Evolutionary conservation across 768 basidiomycete genomes (phyloP), one percentile per base, ranked within the genome.

Genomic region (Saitozyma sp.): DNA sequence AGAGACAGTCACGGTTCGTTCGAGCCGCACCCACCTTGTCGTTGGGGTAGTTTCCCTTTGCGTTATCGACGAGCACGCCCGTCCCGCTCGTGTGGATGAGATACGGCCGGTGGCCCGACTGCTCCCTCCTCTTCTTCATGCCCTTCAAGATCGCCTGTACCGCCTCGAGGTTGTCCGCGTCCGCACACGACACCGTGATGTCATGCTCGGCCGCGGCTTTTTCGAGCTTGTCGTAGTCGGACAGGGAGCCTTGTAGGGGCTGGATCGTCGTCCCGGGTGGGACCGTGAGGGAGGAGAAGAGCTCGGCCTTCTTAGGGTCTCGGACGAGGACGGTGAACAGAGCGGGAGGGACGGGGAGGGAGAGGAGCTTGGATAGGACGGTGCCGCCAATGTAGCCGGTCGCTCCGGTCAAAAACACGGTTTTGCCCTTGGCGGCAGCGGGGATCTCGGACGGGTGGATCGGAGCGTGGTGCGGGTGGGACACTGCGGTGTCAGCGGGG

Each of bases 11-110:
- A 52, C 9, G 37, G 8, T 8, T 39, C 45, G 11, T 46, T 39
- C 9, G 19, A 48, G 20, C 11, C 50, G 50, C 9, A 55, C 74
- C 57, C 46, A 71, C 74, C 49, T 65, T 62, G 49, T 75, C 74
- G 50, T 61, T 71, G 7, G 71, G 61, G 53, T 75, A 73, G 45
- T 62, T 52, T 16, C 74, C 74, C 56, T 69, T 67, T 4, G 74
- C 71, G 17, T 71, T 52, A 62, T 79, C 78, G 20, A 68, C 58
- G 10, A 77, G 56, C 7, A 71, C 65, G 56, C 74, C 78, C 13
- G 76, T 77, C 20, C 78, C 78, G 50, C 61, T 64, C 13, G 78
- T 79, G 43, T 79, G 74, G 19, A 79, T 79, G 50, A 74, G 70
- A 19, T 76, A 54, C 19, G 68, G 62, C 58, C 76, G 65, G 52